Conservation (phyloP, 1,139 yeast species). For the Debaryomyces sp. region DNA sequence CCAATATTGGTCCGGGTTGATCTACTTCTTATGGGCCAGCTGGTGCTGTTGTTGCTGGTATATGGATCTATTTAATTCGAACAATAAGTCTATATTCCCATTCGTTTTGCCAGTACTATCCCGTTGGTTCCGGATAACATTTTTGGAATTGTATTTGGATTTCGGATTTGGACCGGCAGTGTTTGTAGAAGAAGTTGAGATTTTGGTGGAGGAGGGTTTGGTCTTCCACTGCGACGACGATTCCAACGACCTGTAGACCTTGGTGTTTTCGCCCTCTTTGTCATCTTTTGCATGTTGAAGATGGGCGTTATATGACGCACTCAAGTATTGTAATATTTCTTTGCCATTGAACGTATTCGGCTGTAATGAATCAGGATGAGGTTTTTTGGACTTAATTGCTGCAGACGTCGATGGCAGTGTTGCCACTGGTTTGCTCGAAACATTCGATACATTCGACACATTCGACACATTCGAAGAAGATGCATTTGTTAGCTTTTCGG, state of each 20-base stretch:
- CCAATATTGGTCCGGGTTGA: not conserved
- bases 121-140: constrained; percentile 17
- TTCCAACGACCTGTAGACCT: constrained; percentile 24
- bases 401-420: not conserved
- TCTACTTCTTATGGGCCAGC: constrained; percentile 1
- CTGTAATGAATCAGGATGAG: not conserved
- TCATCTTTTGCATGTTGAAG: constrained; percentile 20
- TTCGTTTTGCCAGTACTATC: constrained; percentile 6
- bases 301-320: constrained; percentile 17
- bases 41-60: constrained; percentile 15
- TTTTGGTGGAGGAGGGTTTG: constrained; percentile 13
- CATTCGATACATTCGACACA: constrained; percentile 5
- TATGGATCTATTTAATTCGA: constrained; percentile 24
- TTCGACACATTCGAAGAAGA: constrained; percentile 6
- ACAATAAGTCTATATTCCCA: constrained; percentile 19
- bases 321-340: constrained; percentile 21
- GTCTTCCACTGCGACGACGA: constrained; percentile 28
- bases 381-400: not conserved
- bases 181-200: not conserved
- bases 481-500: constrained; percentile 16
- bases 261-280: constrained; percentile 19
- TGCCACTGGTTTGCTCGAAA: not conserved
- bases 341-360: constrained; percentile 16
- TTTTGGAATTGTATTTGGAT: constrained; percentile 13
- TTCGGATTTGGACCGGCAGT: constrained; percentile 2